Conservation (phyloP, 257 asterid genomes). For the Ligustrum vulgare region DNA sequence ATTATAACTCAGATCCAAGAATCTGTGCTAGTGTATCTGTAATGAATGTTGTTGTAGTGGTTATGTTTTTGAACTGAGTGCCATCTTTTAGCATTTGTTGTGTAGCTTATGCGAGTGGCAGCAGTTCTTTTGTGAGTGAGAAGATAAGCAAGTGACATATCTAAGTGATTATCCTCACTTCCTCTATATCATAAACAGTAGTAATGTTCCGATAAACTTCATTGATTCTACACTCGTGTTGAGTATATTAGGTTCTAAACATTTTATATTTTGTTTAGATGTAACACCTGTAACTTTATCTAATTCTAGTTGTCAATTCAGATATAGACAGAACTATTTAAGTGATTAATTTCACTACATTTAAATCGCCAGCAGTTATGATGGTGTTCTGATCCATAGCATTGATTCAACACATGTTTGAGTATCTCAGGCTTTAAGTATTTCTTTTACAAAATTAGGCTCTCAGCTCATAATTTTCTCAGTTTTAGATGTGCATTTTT, state of each 20-base stretch:
- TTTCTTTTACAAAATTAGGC: not conserved
- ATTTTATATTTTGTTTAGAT: not conserved
- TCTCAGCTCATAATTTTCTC: not conserved
- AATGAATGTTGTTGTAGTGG: not conserved
- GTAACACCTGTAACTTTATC: not conserved
- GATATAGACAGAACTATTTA: not conserved
- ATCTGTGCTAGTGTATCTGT: not conserved
- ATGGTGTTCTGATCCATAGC: not conserved
- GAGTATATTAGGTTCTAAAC: not conserved
- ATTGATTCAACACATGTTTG: not conserved
- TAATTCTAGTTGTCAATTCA: not conserved
- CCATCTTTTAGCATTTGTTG: not conserved
- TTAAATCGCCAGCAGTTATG: not conserved
- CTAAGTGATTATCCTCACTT: not conserved
- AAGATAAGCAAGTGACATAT: not conserved
- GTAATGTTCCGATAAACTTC: not conserved
- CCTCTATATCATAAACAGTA: not conserved
- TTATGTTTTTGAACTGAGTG: not conserved
- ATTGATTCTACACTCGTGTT: not conserved
- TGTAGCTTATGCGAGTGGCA: not conserved
- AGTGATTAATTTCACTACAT: not conserved
- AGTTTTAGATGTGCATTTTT: constrained; percentile 10
- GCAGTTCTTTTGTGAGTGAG: not conserved
- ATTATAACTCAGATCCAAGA: not conserved
- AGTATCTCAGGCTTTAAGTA: not conserved